Percentiles rank a stretch among this genome's conserved stretches.
These are phyloP conservation scores for Colletotrichum falcatum DNA, from an alignment of 2,329 filamentous ascomycete species.

Conservation along the genomic window DNA sequence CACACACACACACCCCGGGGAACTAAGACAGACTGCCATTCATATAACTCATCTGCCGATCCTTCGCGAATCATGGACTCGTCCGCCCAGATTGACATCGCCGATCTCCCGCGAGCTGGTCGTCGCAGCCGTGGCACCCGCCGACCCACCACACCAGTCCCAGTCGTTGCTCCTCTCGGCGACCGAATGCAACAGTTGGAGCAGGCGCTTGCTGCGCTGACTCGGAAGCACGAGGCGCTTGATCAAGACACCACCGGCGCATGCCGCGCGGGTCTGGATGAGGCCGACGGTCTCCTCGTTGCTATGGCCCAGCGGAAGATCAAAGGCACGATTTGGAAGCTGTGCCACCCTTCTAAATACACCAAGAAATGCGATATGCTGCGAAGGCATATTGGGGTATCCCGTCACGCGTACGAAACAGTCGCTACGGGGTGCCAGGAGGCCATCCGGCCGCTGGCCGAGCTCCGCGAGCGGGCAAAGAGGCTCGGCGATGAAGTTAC, in stretches of 20 bases:
- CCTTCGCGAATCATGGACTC: conserved; percentile 20
- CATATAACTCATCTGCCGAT: background rate
- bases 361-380: background rate
- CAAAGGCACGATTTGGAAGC: background rate
- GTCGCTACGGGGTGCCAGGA: background rate
- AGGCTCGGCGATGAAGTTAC: background rate
- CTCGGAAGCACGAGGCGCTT: background rate
- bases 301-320: background rate
- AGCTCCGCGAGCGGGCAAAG: background rate
- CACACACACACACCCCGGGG: background rate
- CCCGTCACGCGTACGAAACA: background rate
- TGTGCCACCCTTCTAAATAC: background rate
- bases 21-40: background rate
- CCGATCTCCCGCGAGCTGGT: conserved; percentile 33
- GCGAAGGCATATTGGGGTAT: background rate
- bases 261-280: background rate
- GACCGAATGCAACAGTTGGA: background rate
- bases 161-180: background rate
- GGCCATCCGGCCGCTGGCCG: background rate
- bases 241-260: background rate
- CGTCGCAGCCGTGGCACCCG: background rate
- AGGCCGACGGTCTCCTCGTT: background rate
- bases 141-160: conserved; percentile 3
- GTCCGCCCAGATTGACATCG: conserved; percentile 4
- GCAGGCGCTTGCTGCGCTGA: background rate